Evolutionary conservation across 345 rosid genomes (phyloP).

Genomic region (Psidium guajava): DNA sequence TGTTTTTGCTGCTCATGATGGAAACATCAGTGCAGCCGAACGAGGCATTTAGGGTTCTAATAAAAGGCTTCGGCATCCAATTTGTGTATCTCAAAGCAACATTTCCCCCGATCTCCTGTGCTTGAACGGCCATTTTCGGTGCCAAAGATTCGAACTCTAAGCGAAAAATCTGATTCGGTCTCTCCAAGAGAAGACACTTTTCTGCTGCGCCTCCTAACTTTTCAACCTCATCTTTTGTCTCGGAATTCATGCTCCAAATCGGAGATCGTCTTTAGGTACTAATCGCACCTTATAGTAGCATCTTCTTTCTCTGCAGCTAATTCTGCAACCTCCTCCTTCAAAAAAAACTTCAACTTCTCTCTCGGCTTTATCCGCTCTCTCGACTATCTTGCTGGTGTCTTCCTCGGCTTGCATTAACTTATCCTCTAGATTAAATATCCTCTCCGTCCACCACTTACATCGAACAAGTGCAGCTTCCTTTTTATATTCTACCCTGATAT

Average conservation of each 20-base stretch:
- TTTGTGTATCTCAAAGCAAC: too few species aligned
- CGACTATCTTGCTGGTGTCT: slow-evolving; percentile 29
- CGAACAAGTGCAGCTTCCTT: slow-evolving; percentile 51
- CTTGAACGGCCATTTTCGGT: slow-evolving; percentile 56
- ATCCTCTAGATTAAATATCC: slow-evolving; percentile 44
- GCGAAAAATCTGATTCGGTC: slow-evolving; percentile 59
- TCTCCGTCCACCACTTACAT: slow-evolving; percentile 43
- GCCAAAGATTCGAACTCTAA: slow-evolving; percentile 52
- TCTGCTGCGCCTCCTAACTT: slow-evolving; percentile 78
- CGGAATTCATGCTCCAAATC: slow-evolving; percentile 55
- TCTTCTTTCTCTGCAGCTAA: slow-evolving; percentile 63
- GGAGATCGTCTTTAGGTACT: slow-evolving; percentile 63
- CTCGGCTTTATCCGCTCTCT: slow-evolving; percentile 58
- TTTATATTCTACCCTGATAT: slow-evolving; percentile 47
- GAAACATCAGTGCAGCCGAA: too few species aligned
- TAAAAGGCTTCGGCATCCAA: too few species aligned
- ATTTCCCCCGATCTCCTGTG: slow-evolving; percentile 61
- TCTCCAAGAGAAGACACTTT: slow-evolving; percentile 64
- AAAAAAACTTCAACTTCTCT: slow-evolving; percentile 53
- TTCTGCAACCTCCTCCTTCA: slow-evolving; percentile 45
- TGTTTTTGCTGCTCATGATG: too few species aligned
- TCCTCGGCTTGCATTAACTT: slow-evolving; percentile 56
- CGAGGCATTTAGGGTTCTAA: too few species aligned
- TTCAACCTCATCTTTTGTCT: slow-evolving; percentile 49
- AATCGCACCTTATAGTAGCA: slow-evolving; percentile 50